Base-by-base conservation (phyloP, 1,139 yeast genomes). In the Yamadazyma membranifaciens region DNA sequence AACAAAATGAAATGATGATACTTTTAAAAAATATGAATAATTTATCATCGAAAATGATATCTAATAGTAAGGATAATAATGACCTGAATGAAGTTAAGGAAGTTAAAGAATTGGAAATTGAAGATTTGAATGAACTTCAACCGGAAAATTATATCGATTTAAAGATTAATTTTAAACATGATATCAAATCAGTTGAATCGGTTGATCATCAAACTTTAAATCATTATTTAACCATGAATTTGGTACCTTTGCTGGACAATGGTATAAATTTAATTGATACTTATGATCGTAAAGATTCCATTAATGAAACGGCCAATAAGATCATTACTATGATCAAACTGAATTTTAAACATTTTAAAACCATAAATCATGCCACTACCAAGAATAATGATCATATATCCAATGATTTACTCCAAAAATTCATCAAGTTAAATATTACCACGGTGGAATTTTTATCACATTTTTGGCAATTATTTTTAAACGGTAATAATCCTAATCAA, bases 11-110 rank as follows among this genome's bases (percentile, higher is more conserved):
- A 48, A 73, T 86, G 59, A 73, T 87, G 15, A 80, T 87, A 10
- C 81, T 89, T 29, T 74, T 92, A 68, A 76, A 84, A 50, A 87
- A 95, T 46, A 89, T 91, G 95, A 92, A 92, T 61, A 78, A 88
- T 45, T 68, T 92, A 38, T 84, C 95, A 51, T 81, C 88, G 43
- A 80, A 91, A 50, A 86, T 92, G 86, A 78, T 88, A 47, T 9
- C 20, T 6, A 75, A 78, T 45, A 75, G 80, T 50, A 43, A 43
- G 11, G 39, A 31, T 11, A 56, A 45, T 37, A 26, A 34, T 33
- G 25, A 38, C n/a, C 39, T 44, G 16, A 41, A 34, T 4, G 27
- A 43, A 7, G 36, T 46, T 22, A 46, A 45, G 7, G 49, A 47
- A 32, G 40, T 42, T 17, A 37, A 48, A 2, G 57, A 54, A 30